These are phyloP conservation scores for Ophiocordyceps camponoti-floridani DNA, from an alignment of 2,329 filamentous ascomycete species.

Conservation along the genomic window DNA sequence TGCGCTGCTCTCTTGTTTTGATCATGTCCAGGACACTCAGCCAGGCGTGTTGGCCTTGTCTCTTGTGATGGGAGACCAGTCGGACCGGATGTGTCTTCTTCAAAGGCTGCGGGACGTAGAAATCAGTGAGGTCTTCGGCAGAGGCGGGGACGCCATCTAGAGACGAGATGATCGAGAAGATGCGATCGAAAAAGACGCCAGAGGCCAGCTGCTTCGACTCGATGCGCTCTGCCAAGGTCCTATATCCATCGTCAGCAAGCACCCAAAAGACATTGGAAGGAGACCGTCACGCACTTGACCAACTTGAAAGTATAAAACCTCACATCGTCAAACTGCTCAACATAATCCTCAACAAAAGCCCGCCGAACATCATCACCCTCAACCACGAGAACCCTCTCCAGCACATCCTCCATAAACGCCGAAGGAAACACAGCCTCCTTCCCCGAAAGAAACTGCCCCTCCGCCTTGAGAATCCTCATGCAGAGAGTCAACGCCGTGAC, in stretches of 20 bases:
- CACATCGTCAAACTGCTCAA: slow-evolving; percentile 68
- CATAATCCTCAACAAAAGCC: slow-evolving; percentile 62
- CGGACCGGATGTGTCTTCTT: slow-evolving; percentile 50
- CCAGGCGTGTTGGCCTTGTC: slow-evolving; percentile 74
- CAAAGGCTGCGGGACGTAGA: slow-evolving; percentile 45
- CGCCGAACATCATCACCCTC: slow-evolving; percentile 41
- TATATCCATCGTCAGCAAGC: slow-evolving; percentile 3
- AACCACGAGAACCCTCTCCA: slow-evolving; percentile 42
- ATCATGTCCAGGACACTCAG: slow-evolving; percentile 52
- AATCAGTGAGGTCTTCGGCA: slow-evolving; percentile 47
- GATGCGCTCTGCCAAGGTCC: slow-evolving; percentile 10
- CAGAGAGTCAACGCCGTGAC: slow-evolving; percentile 56
- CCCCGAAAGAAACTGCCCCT: slow-evolving; percentile 43
- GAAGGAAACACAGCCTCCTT: slow-evolving; percentile 52
- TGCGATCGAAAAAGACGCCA: slow-evolving; percentile 29
- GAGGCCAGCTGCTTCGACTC: slow-evolving; percentile 4
- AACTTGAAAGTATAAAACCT: slow-evolving; percentile 65
- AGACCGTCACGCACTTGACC: slow-evolving; percentile 40
- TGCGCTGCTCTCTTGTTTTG: slow-evolving; percentile 57
- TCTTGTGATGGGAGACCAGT: slow-evolving; percentile 55
- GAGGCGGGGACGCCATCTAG: slow-evolving; percentile 56
- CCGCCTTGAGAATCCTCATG: slow-evolving; percentile 73
- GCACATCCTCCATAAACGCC: slow-evolving; percentile 44
- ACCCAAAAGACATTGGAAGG: neutral
- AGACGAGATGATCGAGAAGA: slow-evolving; percentile 43